These are phyloP conservation scores for Vinca minor DNA, from an alignment of 257 asterid species.

Conservation along the genomic window DNA sequence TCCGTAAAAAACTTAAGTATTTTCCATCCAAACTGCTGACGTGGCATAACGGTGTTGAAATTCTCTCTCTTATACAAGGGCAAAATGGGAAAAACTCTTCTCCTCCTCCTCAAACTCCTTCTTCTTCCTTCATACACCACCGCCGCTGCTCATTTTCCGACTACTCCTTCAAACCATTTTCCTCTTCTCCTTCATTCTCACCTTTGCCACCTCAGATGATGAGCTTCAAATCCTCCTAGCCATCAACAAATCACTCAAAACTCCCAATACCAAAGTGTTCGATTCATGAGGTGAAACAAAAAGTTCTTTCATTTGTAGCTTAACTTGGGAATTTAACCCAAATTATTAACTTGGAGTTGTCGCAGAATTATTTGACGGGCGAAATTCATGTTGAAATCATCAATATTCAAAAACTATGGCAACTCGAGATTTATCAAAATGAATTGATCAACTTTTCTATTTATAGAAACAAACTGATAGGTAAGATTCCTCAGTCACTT, in stretches of 20 bases:
- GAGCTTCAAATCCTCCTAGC: constrained; percentile 47
- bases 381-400: constrained; percentile 54
- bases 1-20: too few relatives aligned
- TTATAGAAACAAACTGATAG: constrained; percentile 53
- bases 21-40: too few relatives aligned
- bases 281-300: constrained; percentile 45
- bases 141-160: constrained; percentile 27
- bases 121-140: constrained; percentile 32
- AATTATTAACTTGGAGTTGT: constrained; percentile 45
- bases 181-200: constrained; percentile 24
- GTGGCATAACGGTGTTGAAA: too few relatives aligned
- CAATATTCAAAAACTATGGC: constrained; percentile 54
- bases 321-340: constrained; percentile 54
- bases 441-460: constrained; percentile 51
- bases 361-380: constrained; percentile 51
- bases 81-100: too few relatives aligned
- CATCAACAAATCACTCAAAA: constrained; percentile 44
- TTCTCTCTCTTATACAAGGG: too few relatives aligned
- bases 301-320: constrained; percentile 32
- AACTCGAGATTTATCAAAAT: constrained; percentile 59
- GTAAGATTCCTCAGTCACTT: constrained; percentile 53
- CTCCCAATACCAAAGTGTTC: constrained; percentile 33
- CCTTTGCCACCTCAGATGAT: constrained; percentile 48
- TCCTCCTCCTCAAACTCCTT: not conserved
- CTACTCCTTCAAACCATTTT: constrained; percentile 15